Conservation (phyloP, 331 rosid genomes). For the Malus hybrid region DNA sequence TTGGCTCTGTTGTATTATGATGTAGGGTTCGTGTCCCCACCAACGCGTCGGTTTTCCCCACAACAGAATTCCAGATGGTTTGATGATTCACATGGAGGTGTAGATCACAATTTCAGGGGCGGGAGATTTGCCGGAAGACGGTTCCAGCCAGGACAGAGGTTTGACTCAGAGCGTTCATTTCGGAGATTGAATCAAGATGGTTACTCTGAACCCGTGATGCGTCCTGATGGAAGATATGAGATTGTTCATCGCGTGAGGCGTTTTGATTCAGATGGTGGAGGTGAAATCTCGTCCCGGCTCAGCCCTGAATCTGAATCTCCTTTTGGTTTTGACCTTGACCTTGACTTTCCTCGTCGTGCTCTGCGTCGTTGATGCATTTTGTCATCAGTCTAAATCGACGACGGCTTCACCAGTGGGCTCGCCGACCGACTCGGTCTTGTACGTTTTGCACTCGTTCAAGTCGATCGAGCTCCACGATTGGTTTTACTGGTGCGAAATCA, state of each 20-base stretch:
- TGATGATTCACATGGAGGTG: slow-evolving; percentile 11
- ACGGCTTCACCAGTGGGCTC: too few species aligned
- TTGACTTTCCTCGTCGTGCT: too few species aligned
- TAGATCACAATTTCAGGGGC: slow-evolving; percentile 22
- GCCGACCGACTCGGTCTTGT: too few species aligned
- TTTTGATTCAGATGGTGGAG: slow-evolving; percentile 11
- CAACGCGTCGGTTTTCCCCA: slow-evolving; percentile 17
- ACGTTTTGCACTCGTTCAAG: too few species aligned
- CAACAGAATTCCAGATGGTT: slow-evolving; percentile 26
- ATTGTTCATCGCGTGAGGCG: slow-evolving; percentile 13
- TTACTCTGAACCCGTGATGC: slow-evolving; percentile 15
- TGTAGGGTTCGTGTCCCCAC: slow-evolving; percentile 18
- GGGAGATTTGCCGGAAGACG: slow-evolving; percentile 19
- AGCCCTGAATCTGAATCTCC: too few species aligned
- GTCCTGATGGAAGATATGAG: slow-evolving; percentile 17
- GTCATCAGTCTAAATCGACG: too few species aligned
- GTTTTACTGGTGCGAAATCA: too few species aligned
- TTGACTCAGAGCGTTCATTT: slow-evolving; percentile 12
- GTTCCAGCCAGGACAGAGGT: slow-evolving; percentile 21
- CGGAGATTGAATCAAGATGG: slow-evolving; percentile 20
- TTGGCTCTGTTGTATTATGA: slow-evolving; percentile 74
- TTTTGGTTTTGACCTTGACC: too few species aligned
- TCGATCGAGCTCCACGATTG: too few species aligned
- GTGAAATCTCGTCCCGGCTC: too few species aligned
- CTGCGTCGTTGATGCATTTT: too few species aligned